Evolutionary conservation across 139 green algal species (phyloP).

Genomic region (Bryopsis sp.): DNA sequence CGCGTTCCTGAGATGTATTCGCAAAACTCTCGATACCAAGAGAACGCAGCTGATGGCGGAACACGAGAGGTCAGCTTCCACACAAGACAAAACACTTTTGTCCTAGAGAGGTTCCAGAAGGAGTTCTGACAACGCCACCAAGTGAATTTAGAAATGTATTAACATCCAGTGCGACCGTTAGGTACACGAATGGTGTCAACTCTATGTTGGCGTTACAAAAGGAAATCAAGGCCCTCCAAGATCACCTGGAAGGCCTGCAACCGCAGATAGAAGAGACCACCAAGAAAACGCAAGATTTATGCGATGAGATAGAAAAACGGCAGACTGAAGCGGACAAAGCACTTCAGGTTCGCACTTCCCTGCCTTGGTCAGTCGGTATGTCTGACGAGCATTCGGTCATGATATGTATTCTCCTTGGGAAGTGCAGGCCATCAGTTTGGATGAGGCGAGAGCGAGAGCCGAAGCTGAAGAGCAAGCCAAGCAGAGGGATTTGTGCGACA

Average conservation of each 20-base stretch:
- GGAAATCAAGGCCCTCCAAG: not conserved
- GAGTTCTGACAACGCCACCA: no score
- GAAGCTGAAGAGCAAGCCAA: conserved; percentile 1
- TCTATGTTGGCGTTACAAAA: not conserved
- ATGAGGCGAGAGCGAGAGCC: not conserved
- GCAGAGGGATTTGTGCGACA: not conserved
- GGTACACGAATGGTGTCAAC: not conserved
- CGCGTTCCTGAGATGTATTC: no score
- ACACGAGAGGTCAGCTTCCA: no score
- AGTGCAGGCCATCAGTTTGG: not conserved
- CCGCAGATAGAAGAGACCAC: not conserved
- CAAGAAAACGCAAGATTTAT: not conserved
- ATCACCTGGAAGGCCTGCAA: not conserved
- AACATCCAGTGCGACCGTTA: no score
- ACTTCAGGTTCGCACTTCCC: not conserved
- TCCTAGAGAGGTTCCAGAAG: no score
- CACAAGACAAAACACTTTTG: no score
- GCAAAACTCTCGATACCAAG: no score
- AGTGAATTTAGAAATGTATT: no score
- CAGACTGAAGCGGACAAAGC: not conserved
- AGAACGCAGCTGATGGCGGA: no score
- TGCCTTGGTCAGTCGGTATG: not conserved
- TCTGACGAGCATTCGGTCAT: not conserved
- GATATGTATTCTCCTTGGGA: not conserved
- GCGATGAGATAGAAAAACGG: not conserved